Percentiles rank a stretch among this genome's conserved stretches.
Conservation (phyloP, 495 filamentous ascomycete species). For the Entonaema liquescens region DNA sequence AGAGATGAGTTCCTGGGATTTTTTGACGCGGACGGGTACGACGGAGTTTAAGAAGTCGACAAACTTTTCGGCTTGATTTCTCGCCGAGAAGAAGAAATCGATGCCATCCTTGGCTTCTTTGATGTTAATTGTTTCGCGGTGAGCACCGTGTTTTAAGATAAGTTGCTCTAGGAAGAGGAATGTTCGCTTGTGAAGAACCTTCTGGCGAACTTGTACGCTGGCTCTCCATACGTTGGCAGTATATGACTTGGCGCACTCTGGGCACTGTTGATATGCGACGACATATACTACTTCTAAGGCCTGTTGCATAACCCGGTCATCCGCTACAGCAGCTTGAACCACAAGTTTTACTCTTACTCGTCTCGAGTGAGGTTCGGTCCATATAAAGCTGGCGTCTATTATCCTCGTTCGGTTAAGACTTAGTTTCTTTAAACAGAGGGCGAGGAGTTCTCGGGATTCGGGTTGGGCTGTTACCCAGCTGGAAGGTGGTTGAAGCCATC, state of each 20-base stretch:
- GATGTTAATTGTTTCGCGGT: conserved; percentile 95
- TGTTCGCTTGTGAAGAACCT: conserved; percentile 96
- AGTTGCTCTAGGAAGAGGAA: conserved; percentile 97
- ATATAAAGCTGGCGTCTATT: conserved; percentile 94
- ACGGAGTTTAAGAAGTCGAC: conserved; percentile 88
- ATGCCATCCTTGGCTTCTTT: conserved; percentile 93
- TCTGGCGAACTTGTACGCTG: conserved; percentile 91
- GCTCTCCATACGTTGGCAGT: conserved; percentile 87
- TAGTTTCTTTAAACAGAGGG: conserved; percentile 85
- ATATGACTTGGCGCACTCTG: conserved; percentile 91
- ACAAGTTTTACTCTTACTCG: conserved; percentile 93
- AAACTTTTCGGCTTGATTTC: conserved; percentile 93
- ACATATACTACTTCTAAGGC: conserved; percentile 93
- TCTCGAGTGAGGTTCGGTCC: conserved; percentile 96
- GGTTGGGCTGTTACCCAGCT: conserved; percentile 83
- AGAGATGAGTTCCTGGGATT: conserved; percentile 90
- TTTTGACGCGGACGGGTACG: conserved; percentile 79
- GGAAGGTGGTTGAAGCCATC: conserved; percentile 88
- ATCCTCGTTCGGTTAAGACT: conserved; percentile 88
- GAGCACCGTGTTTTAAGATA: conserved; percentile 91
- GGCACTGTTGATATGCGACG: conserved; percentile 87
- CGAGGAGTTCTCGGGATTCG: conserved; percentile 89
- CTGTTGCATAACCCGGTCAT: conserved; percentile 90
- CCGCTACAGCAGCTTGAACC: conserved; percentile 73
- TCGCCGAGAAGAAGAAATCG: conserved; percentile 89